phyloP scores from a whole-genome alignment of 2,329 filamentous ascomycete species.

The Nigrospora osmanthi region DNA sequence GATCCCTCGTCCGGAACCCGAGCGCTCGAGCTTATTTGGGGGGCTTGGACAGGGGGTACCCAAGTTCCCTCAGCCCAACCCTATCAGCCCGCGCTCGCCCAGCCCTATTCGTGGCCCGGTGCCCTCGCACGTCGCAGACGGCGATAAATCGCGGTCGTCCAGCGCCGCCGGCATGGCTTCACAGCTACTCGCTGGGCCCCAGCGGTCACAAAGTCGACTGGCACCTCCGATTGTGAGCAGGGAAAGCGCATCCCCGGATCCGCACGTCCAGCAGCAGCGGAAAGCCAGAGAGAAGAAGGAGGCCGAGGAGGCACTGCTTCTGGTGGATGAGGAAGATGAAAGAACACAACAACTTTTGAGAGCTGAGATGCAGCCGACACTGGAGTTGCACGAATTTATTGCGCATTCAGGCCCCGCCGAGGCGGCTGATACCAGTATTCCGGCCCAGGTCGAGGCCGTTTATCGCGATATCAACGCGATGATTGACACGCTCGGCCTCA shows the following conservation, averaged over 20 bases:
- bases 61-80: conserved; percentile 44
- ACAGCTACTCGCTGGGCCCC: conserved; percentile 36
- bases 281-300: conserved; percentile 46
- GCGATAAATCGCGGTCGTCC: conserved; percentile 47
- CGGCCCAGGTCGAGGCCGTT: conserved; percentile 56
- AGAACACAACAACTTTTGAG: conserved; percentile 55
- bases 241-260: conserved; percentile 32
- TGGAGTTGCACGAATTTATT: conserved; percentile 60
- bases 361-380: conserved; percentile 52
- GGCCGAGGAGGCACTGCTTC: conserved; percentile 46
- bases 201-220: conserved; percentile 25
- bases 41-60: conserved; percentile 43
- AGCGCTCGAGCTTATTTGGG: conserved; percentile 42
- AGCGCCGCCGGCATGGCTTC: conserved; percentile 54
- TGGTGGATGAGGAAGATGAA: conserved; percentile 64
- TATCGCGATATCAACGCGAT: conserved; percentile 86
- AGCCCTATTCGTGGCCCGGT: conserved; percentile 59
- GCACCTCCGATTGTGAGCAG: conserved; percentile 31
- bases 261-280: conserved; percentile 41
- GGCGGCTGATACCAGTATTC: conserved; percentile 47
- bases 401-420: conserved; percentile 48
- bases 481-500: conserved; percentile 87
- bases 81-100: conserved; percentile 60
- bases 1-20: conserved; percentile 36
- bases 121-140: conserved; percentile 38